A percentile compares a stretch with the other conserved stretches of the same genome.
Evolutionary conservation across 495 filamentous ascomycete genomes (phyloP).

Genomic region (Neurospora sp.): DNA sequence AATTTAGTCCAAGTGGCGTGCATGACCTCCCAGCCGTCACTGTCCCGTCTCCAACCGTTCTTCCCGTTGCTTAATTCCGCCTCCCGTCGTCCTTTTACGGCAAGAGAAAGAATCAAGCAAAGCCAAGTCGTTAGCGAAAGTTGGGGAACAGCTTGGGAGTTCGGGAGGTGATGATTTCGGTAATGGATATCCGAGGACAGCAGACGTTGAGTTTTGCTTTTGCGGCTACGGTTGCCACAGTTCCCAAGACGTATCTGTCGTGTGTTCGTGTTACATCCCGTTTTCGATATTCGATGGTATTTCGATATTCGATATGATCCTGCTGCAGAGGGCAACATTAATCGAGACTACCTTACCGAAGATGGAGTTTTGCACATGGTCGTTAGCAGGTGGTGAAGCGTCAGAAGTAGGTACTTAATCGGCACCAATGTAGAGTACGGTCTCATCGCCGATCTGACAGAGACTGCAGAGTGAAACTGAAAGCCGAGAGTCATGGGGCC

Average conservation of each 20-base stretch:
- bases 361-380: neutral
- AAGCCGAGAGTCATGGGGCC: neutral
- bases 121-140: neutral
- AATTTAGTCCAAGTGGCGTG: neutral
- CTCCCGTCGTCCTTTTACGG: neutral
- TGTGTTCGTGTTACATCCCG: neutral
- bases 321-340: neutral
- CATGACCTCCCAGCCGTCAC: neutral
- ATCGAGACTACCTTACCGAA: neutral
- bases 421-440: neutral
- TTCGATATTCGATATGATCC: neutral
- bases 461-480: neutral
- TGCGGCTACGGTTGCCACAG: neutral
- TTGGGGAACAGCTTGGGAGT: neutral
- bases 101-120: neutral
- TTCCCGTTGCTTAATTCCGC: neutral
- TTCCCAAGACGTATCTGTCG: neutral
- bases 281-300: neutral
- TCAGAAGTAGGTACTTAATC: neutral
- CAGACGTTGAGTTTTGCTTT: neutral
- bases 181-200: neutral
- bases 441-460: neutral
- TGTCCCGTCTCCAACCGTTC: neutral
- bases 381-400: neutral
- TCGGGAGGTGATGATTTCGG: neutral